Evolutionary conservation across 1,284 basidiomycete genomes (phyloP).

Genomic region (Caloboletus firmus): DNA sequence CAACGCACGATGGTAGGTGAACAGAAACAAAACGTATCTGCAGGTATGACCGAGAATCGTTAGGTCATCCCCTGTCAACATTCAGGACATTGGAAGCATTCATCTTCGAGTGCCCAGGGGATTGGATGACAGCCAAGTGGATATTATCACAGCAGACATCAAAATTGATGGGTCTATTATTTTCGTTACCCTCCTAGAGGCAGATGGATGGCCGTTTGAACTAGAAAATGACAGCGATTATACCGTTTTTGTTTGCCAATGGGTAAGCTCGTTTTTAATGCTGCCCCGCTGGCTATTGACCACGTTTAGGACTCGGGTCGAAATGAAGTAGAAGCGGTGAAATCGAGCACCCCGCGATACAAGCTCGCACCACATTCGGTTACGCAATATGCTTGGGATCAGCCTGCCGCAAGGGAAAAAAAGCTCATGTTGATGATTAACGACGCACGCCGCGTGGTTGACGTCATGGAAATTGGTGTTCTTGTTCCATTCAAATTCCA

Average conservation of each 20-base stretch:
- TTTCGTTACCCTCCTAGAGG: slow-evolving; percentile 75
- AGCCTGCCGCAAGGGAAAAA: slow-evolving; percentile 84
- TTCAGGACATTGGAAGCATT: slow-evolving; percentile 87
- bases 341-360: slow-evolving; percentile 44
- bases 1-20: slow-evolving; percentile 76
- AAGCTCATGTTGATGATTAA: slow-evolving; percentile 72
- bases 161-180: slow-evolving; percentile 88
- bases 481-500: slow-evolving; percentile 88
- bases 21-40: not conserved
- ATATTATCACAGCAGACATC: slow-evolving; percentile 81
- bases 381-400: slow-evolving; percentile 91
- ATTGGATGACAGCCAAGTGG: slow-evolving; percentile 43
- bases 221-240: slow-evolving; percentile 90
- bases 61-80: slow-evolving; percentile 92
- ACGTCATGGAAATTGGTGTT: slow-evolving; percentile 96
- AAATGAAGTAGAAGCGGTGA: slow-evolving; percentile 41
- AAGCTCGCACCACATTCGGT: slow-evolving; percentile 58
- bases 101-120: slow-evolving; percentile 67
- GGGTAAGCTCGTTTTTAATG: slow-evolving; percentile 46
- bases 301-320: slow-evolving; percentile 50
- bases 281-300: slow-evolving; percentile 3
- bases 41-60: slow-evolving; percentile 6
- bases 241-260: slow-evolving; percentile 73
- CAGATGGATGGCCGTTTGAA: slow-evolving; percentile 86
- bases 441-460: slow-evolving; percentile 71